Conservation (phyloP, 192 early-diverging fungal genomes). For the Podila horticola region DNA sequence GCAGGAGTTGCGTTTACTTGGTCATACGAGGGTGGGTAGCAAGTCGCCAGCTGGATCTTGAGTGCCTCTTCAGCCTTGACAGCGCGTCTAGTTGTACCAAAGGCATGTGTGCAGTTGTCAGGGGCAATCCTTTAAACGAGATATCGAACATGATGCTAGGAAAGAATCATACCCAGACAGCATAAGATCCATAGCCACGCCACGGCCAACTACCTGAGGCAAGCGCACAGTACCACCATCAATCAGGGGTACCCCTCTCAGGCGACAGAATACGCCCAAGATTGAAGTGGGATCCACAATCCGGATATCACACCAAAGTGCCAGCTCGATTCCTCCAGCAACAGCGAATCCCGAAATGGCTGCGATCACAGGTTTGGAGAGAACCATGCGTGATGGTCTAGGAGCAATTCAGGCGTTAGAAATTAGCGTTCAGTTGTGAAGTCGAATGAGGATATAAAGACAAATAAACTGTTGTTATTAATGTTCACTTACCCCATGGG, state of each 20-base stretch:
- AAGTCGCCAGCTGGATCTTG: conserved; percentile 43
- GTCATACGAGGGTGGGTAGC: conserved; percentile 40
- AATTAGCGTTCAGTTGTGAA: not conserved
- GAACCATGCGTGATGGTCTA: conserved; percentile 55
- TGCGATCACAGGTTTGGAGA: conserved; percentile 64
- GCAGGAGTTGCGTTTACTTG: conserved; percentile 27
- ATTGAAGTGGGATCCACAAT: conserved; percentile 54
- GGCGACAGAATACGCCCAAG: conserved; percentile 60
- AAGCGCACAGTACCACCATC: conserved; percentile 62
- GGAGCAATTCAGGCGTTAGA: not conserved
- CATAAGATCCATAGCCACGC: conserved; percentile 61
- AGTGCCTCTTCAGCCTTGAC: conserved; percentile 55
- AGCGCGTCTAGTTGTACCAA: conserved; percentile 27
- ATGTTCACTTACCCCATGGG: conserved; percentile 50
- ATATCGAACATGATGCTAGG: not conserved
- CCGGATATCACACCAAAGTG: conserved; percentile 62
- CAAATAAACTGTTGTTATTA: not conserved
- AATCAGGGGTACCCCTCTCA: conserved; percentile 61
- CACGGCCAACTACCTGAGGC: conserved; percentile 57
- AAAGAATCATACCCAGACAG: conserved; percentile 50
- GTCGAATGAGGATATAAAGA: not conserved
- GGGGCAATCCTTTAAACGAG: not conserved
- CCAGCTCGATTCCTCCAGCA: conserved; percentile 64
- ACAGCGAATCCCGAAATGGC: conserved; percentile 63
- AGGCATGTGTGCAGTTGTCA: no score